Conservation (phyloP, 805 yeast genomes). For the Zygosaccharomyces rouxii region DNA sequence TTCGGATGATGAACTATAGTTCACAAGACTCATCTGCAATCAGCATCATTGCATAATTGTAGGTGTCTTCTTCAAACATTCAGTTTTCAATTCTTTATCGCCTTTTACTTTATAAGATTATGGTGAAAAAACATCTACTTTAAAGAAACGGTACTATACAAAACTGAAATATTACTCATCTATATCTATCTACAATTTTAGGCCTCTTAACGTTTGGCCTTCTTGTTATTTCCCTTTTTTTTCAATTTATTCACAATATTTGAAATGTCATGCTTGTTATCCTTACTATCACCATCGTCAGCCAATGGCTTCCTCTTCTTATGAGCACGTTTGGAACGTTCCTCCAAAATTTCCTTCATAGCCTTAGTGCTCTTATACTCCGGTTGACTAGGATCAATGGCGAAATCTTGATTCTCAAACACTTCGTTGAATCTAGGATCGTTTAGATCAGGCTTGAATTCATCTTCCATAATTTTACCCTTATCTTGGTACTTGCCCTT, state of each 20-base stretch:
- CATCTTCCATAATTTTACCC: conserved; percentile 49
- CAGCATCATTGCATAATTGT: background rate
- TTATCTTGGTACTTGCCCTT: conserved; percentile 43
- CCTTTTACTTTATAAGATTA: background rate
- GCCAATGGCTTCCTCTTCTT: conserved; percentile 14
- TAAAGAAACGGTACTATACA: conserved; percentile 1
- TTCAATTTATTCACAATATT: conserved; percentile 49
- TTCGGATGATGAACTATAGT: conserved; percentile 4
- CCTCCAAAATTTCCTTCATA: conserved; percentile 77
- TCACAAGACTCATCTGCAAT: conserved; percentile 3
- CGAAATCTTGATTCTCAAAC: conserved; percentile 82
- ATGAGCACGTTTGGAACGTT: conserved; percentile 55
- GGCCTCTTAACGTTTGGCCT: conserved; percentile 1
- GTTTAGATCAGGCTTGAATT: conserved; percentile 62
- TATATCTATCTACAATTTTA: background rate
- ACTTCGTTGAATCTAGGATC: conserved; percentile 85
- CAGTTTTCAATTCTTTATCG: background rate
- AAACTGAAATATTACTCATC: background rate
- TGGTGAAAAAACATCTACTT: background rate
- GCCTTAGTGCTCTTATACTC: conserved; percentile 84
- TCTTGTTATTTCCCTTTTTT: conserved; percentile 34
- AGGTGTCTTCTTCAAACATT: background rate
- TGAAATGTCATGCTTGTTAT: conserved; percentile 14
- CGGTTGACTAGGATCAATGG: conserved; percentile 91
- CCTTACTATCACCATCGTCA: conserved; percentile 8